Evolutionary conservation across 371 early-diverging fungal genomes (phyloP), one percentile per base, ranked within the genome.

Genomic region (Haplosporangium sp.): DNA sequence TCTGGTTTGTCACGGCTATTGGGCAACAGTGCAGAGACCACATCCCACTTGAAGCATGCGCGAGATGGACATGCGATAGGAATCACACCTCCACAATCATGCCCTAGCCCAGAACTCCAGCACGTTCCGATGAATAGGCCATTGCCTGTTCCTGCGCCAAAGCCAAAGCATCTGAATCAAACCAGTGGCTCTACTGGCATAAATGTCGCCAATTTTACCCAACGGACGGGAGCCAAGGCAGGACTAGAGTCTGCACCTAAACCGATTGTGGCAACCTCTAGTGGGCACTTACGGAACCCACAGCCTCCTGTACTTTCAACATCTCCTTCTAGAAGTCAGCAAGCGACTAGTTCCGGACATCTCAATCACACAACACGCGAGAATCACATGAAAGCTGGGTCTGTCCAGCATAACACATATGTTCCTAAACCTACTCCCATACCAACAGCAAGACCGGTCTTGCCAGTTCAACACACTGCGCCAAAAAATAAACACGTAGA

Each of bases 51-150:
- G 37, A 77, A 58, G 11, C 66, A 69, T 7, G 63, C 55, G 1
- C 11, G 47, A 2, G 72, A 72, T 52, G 63, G 65, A 4, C 62
- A 65, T 27, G 37, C 48, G 5, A 48, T 58, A n/a, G 52, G 56
- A 4, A 58, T 8, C 47, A 34, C 44, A 9, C 67, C 63, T 48
- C 59, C 74, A 4, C 63, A 35, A 1, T 47, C 62, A 1, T 59
- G 63, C 19, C 55, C 71, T 0, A 67, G 65, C 19, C 69, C 72
- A 3, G 69, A 72, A 6, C 61, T 81, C 2, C 27, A 62, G 10
- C 82, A 72, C 39, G 63, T 81, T n/a, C 75, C 82, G 0, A 38
- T 68, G 69, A 74, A 74, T 37, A 53, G 82, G n/a, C 82, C 82
- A 9, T 40, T 81, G 15, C 82, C 82, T 0, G 52, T 74, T 7